Percentiles rank a stretch among this genome's conserved stretches.
Conservation (phyloP, 1,284 basidiomycete genomes). For the Gomphus bonarii region DNA sequence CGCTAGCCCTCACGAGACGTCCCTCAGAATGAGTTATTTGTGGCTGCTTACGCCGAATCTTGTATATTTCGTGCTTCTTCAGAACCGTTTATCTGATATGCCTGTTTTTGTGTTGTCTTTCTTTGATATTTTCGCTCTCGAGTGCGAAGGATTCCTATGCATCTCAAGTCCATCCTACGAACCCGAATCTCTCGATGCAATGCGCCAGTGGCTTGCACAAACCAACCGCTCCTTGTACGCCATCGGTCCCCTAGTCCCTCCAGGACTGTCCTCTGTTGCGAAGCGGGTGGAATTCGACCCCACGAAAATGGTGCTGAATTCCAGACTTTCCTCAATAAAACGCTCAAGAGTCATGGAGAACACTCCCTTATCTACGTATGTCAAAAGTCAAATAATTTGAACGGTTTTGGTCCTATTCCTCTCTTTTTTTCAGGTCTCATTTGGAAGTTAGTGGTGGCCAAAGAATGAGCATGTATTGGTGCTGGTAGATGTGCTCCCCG, state of each 20-base stretch:
- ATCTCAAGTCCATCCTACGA: background rate
- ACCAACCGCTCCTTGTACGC: background rate
- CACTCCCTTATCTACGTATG: conserved; percentile 12
- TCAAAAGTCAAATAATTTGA: too few relatives aligned
- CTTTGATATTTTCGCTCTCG: background rate
- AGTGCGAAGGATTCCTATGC: background rate
- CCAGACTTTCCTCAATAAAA: background rate
- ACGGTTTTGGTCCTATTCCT: background rate
- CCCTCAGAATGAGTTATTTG: background rate
- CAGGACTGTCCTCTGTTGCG: background rate
- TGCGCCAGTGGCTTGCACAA: background rate
- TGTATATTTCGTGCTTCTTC: too few relatives aligned
- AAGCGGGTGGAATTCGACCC: background rate
- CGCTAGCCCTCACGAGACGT: background rate
- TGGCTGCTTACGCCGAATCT: background rate
- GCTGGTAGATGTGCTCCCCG: conserved; percentile 9
- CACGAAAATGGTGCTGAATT: background rate
- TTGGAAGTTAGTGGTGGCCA: conserved; percentile 13
- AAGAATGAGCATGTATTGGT: conserved; percentile 11
- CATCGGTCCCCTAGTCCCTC: background rate
- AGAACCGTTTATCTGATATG: too few relatives aligned
- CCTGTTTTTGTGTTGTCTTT: too few relatives aligned
- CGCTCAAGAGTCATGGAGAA: conserved; percentile 7
- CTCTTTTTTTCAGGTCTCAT: conserved; percentile 9
- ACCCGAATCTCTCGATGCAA: background rate